Evolutionary conservation across 768 basidiomycete species (phyloP), one percentile per base, ranked within the genome.

Genomic region (Phanerodontia chrysosporium): DNA sequence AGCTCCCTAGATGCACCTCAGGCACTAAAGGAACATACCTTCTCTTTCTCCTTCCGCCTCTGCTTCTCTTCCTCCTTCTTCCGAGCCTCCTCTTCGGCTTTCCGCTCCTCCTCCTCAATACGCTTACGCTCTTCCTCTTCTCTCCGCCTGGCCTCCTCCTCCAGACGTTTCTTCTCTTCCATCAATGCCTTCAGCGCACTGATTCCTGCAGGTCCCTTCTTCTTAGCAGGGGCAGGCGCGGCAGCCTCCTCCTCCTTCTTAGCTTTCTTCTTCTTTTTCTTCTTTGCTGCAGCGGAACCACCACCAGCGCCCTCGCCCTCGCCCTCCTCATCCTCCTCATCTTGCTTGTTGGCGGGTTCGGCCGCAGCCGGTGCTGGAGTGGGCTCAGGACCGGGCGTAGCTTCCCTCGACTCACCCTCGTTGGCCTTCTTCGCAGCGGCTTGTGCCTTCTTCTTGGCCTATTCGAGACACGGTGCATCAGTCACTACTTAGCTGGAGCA

Each of bases 361-460:
- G 28, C 9, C 3, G 27, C 49, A n/a, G 49, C 49, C 18, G 49
- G 21, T 48, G 7, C 45, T 45, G 16, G 45, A 24, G 39, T 18
- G 39, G 39, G 10, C 16, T 7, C 39, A 18, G 76, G 64, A 1
- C 73, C 58, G 12, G 62, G 49, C 30, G 74, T 74, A 42, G 71
- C 69, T 4, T 69, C 70, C 21, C 67, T 64, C 2, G 58, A 62
- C 25, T 58, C 64, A 21, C 44, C 67, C 44, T 62, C 59, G 0
- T 64, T 66, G 8, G 72, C 73, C 64, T 89, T 96, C 75, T 95
- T 97, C 2, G 88, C 89, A 22, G 89, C 92, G 4, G 89, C 89
- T 73, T 95, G 92, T 6, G 90, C 92, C 72, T 96, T 97, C 80
- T 95, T 95, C 79, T 92, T 95, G 0, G 91, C 92, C 92, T 95